Conservation (phyloP, 116 monocot genomes). For the Dioscorea cayenensis region DNA sequence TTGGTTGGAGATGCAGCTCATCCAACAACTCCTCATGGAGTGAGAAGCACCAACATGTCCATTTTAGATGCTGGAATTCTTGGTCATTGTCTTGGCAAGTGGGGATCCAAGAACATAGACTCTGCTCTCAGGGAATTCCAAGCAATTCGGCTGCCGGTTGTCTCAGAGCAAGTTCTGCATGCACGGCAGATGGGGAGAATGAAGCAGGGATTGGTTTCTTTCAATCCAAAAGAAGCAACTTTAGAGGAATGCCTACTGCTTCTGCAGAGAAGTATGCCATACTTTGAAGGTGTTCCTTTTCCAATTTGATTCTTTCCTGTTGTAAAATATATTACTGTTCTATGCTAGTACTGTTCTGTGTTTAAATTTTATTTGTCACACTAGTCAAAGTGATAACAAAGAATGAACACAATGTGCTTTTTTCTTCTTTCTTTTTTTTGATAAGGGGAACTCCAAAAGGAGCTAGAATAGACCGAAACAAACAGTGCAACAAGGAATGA, state of each 20-base stretch:
- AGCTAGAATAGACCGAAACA: too few species aligned
- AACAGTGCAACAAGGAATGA: too few species aligned
- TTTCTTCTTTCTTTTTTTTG: too few species aligned
- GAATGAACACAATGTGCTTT: too few species aligned
- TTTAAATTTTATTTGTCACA: too few species aligned
- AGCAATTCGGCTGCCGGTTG: constrained; percentile 44
- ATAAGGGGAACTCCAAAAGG: too few species aligned
- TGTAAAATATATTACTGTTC: too few species aligned
- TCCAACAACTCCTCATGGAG: constrained; percentile 71
- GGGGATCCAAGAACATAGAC: constrained; percentile 24
- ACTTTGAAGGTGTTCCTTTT: constrained; percentile 32
- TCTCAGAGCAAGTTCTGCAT: constrained; percentile 53
- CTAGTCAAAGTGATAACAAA: too few species aligned
- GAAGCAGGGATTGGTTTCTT: constrained; percentile 58
- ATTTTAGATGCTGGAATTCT: constrained; percentile 56
- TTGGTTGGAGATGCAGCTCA: constrained; percentile 89
- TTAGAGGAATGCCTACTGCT: constrained; percentile 19
- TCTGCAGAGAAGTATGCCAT: constrained; percentile 59
- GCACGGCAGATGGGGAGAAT: constrained; percentile 46
- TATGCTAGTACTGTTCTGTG: too few species aligned
- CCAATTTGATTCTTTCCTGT: not conserved
- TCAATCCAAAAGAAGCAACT: constrained; percentile 26
- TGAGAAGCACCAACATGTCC: constrained; percentile 93
- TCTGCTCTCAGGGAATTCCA: constrained; percentile 51
- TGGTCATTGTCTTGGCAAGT: constrained; percentile 46